Evolutionary conservation across 345 rosid genomes (phyloP), one percentile per base, ranked within the genome.

Genomic region (Lepidium sativum): DNA sequence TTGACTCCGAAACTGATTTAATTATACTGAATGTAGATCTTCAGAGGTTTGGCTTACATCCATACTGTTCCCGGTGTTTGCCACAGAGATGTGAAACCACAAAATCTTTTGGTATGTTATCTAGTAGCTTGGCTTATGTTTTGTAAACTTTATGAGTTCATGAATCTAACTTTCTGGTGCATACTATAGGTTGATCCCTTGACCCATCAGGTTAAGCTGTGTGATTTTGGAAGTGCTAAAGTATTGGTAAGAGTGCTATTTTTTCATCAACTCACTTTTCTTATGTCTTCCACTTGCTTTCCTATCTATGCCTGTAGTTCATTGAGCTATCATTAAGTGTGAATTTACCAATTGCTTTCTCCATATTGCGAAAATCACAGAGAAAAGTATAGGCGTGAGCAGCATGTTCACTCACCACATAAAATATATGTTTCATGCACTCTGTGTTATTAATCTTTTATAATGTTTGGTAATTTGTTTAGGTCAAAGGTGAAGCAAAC

Each of bases 11-110:
- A 9, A 47, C n/a, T 59, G 44, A 54, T 70, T 51, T 31, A 39
- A 52, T 63, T 38, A 14, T 12, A 5, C 48, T 41, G 71, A 32
- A 13, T 47, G 69, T 87, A 91, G 98, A 88, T 91, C 48, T 91
- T 86, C 83, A 51, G 73, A 69, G 73, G 73, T 52, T 69, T 69
- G 54, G 73, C 73, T 60, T 91, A 86, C 74, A 86, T 91, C 73
- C 98, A 88, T 65, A 72, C 80, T 34, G 84, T 83, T 49, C 82
- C 88, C 52, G 91, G 88, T 60, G 89, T 91, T 65, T 91, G 96
- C 64, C 98, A 91, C 73, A 83, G 96, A 67, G 98, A 91, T 75
- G 77, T 91, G 69, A 91, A 91, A 66, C 98, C 98, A 35, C 98
- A 91, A 81, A 91, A 88, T 73, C 83, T 91, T 33, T 72, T 91